These are phyloP conservation scores for Hypoxylon sp. DNA, from an alignment of 2,329 filamentous ascomycete species.

Conservation along the genomic window DNA sequence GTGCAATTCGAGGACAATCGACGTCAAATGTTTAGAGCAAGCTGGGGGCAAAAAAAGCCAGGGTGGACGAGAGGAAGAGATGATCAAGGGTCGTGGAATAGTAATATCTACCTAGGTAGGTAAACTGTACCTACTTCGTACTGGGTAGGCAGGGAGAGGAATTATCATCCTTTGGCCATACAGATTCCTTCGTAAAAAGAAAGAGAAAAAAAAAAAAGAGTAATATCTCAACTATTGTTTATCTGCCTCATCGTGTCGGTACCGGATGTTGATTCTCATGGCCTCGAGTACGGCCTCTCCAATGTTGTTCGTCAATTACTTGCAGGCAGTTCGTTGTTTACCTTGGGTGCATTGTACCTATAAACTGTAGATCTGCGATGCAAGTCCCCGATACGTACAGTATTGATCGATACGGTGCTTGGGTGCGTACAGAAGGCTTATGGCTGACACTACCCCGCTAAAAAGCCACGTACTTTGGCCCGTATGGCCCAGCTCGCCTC, in stretches of 20 bases:
- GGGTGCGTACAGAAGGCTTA: no score
- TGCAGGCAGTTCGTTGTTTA: constrained; percentile 21
- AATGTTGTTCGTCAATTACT: constrained; percentile 21
- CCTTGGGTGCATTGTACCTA: constrained; percentile 11
- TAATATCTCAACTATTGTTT: no score
- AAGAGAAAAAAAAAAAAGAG: neutral
- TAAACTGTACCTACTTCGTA: no score
- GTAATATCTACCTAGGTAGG: constrained; percentile 4
- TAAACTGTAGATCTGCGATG: no score
- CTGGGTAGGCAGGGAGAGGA: neutral
- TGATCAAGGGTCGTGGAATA: constrained; percentile 4
- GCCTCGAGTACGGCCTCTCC: constrained; percentile 21
- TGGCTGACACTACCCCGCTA: no score
- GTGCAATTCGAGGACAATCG: constrained; percentile 22
- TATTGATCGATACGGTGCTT: no score
- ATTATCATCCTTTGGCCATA: constrained; percentile 16
- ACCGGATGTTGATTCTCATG: constrained; percentile 21
- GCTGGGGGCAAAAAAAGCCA: constrained; percentile 7
- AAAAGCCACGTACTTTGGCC: no score
- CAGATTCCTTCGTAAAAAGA: constrained; percentile 7
- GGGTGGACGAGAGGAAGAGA: constrained; percentile 3
- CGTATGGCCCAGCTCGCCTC: no score
- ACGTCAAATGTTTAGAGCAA: constrained; percentile 13
- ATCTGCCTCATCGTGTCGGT: no score
- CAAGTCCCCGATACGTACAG: no score